These are phyloP conservation scores for Nissolia schottii DNA, from an alignment of 306 rosid genomes.

Conservation along the genomic window DNA sequence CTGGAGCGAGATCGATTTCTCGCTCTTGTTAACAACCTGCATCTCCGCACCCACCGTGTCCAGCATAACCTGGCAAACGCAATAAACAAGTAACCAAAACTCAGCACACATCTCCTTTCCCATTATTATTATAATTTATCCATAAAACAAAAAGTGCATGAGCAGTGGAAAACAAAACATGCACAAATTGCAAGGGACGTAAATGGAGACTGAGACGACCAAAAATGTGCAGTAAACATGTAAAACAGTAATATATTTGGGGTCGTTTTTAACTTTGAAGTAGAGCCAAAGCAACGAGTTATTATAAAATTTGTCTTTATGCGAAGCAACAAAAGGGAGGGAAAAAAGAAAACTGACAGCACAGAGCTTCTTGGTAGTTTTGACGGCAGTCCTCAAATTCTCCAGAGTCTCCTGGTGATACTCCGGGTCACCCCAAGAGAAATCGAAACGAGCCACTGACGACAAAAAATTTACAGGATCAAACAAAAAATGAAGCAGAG, in stretches of 20 bases:
- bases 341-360: slow-evolving; percentile 53
- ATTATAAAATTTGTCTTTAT: neutral
- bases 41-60: slow-evolving; percentile 87
- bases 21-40: slow-evolving; percentile 73
- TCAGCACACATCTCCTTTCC: slow-evolving; percentile 4
- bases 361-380: slow-evolving; percentile 81
- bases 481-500: neutral
- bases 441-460: slow-evolving; percentile 98
- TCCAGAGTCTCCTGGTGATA: slow-evolving; percentile 89
- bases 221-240: neutral
- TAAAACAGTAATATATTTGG: neutral
- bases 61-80: slow-evolving; percentile 62
- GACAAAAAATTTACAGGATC: slow-evolving; percentile 32
- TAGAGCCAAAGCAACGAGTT: neutral
- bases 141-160: neutral
- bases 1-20: slow-evolving; percentile 61
- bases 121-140: too few relatives aligned
- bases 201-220: neutral
- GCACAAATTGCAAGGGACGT: neutral
- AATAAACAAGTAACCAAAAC: neutral
- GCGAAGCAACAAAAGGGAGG: neutral
- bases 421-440: slow-evolving; percentile 79
- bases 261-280: neutral
- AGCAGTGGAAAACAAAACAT: neutral
- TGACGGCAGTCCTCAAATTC: slow-evolving; percentile 77